phyloP scores from a whole-genome alignment of 2,329 filamentous ascomycete genomes.

The Pestalotiopsis sp. region DNA sequence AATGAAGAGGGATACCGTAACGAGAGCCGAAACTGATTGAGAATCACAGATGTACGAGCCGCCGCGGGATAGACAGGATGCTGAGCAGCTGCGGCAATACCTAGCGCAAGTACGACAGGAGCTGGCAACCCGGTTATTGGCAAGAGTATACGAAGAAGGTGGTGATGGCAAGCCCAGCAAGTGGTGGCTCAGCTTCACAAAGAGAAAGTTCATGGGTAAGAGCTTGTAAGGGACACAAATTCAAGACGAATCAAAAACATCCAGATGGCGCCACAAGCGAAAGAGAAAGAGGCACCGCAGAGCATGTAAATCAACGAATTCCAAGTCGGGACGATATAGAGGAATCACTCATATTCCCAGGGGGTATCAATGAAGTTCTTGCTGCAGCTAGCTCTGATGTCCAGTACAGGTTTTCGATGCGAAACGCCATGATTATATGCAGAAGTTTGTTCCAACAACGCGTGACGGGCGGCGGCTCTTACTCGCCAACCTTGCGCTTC shows the following conservation, averaged over 20 bases:
- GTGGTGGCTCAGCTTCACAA: conserved; percentile 99
- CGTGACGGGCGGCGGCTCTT: neutral
- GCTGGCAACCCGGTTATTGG: conserved; percentile 77
- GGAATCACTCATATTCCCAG: conserved; percentile 10
- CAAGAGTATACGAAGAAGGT: conserved; percentile 80
- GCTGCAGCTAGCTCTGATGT: neutral
- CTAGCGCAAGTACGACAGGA: conserved; percentile 92
- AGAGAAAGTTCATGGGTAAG: conserved; percentile 99
- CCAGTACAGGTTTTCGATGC: neutral
- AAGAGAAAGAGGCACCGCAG: neutral
- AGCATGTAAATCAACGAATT: neutral
- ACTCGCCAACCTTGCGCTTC: conserved; percentile 34
- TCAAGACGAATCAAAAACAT: no score
- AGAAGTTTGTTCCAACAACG: neutral
- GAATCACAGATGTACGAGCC: conserved; percentile 77
- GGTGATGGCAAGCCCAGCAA: conserved; percentile 69
- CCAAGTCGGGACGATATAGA: neutral
- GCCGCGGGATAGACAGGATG: conserved; percentile 82
- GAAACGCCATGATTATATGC: neutral
- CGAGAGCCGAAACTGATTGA: conserved; percentile 3
- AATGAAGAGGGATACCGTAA: neutral
- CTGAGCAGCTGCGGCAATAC: conserved; percentile 85
- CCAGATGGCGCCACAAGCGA: neutral
- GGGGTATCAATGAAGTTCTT: conserved; percentile 8
- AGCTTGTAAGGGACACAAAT: conserved; percentile 53